Evolutionary conservation across 2,329 filamentous ascomycete species (phyloP).

Genomic region (Xylariaceae sp.): DNA sequence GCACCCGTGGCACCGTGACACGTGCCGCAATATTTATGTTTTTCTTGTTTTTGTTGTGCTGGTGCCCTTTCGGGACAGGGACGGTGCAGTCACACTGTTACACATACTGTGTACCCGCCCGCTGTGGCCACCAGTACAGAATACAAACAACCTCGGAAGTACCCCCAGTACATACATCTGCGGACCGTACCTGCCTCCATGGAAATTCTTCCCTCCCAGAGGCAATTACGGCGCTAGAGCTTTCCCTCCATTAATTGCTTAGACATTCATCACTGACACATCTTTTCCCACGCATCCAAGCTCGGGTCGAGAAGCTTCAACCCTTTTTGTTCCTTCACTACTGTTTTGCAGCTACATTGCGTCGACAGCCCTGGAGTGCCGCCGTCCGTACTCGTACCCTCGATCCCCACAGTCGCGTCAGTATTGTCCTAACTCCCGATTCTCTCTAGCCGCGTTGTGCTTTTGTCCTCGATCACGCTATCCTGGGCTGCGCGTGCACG

Average conservation of each 20-base stretch:
- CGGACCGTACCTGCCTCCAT: not conserved
- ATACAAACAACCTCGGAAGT: not conserved
- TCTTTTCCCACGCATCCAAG: slow-evolving; percentile 5
- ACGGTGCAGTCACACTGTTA: not conserved
- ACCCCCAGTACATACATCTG: not conserved
- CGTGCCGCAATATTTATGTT: slow-evolving; percentile 19
- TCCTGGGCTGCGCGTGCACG: slow-evolving; percentile 27
- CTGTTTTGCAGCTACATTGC: slow-evolving; percentile 8
- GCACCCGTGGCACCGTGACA: slow-evolving; percentile 1
- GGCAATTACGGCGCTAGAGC: not conserved
- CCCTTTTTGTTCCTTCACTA: slow-evolving; percentile 2
- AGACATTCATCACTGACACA: not conserved
- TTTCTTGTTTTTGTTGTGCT: slow-evolving; percentile 31
- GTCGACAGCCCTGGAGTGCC: slow-evolving; percentile 19
- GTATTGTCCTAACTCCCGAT: slow-evolving; percentile 21
- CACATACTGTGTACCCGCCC: slow-evolving; percentile 7
- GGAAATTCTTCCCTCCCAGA: too few species aligned
- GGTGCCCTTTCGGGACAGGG: slow-evolving; percentile 20
- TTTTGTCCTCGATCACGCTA: slow-evolving; percentile 24
- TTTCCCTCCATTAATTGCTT: not conserved
- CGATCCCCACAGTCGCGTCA: slow-evolving; percentile 11
- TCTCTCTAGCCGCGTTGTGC: slow-evolving; percentile 24
- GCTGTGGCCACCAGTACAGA: not conserved
- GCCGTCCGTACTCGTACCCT: slow-evolving; percentile 25
- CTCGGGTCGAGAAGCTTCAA: slow-evolving; percentile 4